Base-by-base conservation (phyloP, 768 basidiomycete species). In the Russula vinacea region DNA sequence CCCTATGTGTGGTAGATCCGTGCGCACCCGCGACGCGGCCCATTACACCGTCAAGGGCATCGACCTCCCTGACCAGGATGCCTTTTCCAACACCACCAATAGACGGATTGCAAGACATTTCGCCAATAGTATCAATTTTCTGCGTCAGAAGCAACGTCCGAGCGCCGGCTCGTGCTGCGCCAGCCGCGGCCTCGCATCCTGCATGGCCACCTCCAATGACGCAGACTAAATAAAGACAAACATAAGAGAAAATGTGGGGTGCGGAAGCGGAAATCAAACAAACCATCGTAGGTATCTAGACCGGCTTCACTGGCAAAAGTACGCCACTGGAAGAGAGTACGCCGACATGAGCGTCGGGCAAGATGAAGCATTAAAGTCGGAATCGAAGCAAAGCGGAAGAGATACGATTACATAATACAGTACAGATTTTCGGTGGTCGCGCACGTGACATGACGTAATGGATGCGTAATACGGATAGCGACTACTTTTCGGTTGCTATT, bases 21-120 rank as follows among this genome's bases (percentile, higher is more conserved):
- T 13, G 73, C 83, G 56, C 65, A 89, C 93, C 92, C 66, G 90
- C 83, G n/a, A 93, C 83, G 50, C 78, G 78, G 1, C 90, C 94
- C 79, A 92, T 93, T 11, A 94, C 71, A 2, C 94, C 94, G 68
- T 93, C 94, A 62, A 96, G 76, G 33, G 94, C 94, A 71, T 96
- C 94, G 6, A 96, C 85, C 73, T 96, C 94, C 49, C 89, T 79
- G n/a, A 95, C 91, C 35, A 96, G 78, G 0, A 88, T 94, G 22
- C 94, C 94, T 75, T 96, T 96, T 6, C 94, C 94, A 4, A 96
- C 86, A 22, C 92, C 92, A 8, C 94, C 94, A 64, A 95, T 89
- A 1, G 90, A 92, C 2, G 94, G 94, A 73, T 96, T 96, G 70
- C 94, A 96, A 24, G 92, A 94, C 70, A 96, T 77, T 66, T 84